These are phyloP conservation scores for Cyberlindnera euphorbiae DNA, from an alignment of 805 yeast species.

Conservation along the genomic window DNA sequence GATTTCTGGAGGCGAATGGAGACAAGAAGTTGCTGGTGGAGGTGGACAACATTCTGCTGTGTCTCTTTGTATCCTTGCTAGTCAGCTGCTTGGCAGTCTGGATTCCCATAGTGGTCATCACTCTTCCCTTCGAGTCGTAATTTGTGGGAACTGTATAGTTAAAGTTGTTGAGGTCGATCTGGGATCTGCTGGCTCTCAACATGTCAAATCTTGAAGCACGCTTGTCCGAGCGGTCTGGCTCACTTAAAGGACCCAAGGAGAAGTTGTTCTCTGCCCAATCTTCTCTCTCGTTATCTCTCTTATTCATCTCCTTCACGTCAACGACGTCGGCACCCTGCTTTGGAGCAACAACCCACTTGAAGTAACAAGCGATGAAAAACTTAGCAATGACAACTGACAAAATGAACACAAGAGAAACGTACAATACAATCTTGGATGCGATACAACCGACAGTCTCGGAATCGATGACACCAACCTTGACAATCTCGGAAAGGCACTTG, in stretches of 20 bases:
- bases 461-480: slow-evolving; percentile 86
- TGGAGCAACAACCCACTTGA: slow-evolving; percentile 76
- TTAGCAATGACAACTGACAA: slow-evolving; percentile 72
- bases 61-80: slow-evolving; percentile 10
- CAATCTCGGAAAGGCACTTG: slow-evolving; percentile 77
- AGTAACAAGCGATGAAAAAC: slow-evolving; percentile 83
- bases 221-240: slow-evolving; percentile 31
- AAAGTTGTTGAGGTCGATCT: slow-evolving; percentile 17
- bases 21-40: slow-evolving; percentile 11
- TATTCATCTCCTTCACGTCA: slow-evolving; percentile 54
- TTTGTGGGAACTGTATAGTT: slow-evolving; percentile 9
- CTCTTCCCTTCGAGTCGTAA: slow-evolving; percentile 22
- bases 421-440: slow-evolving; percentile 80
- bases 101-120: slow-evolving; percentile 56
- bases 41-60: slow-evolving; percentile 12
- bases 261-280: slow-evolving; percentile 75
- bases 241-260: slow-evolving; percentile 42
- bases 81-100: slow-evolving; percentile 40
- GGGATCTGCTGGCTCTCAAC: slow-evolving; percentile 33
- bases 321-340: slow-evolving; percentile 74
- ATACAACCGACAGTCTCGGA: slow-evolving; percentile 90
- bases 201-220: slow-evolving; percentile 29
- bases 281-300: slow-evolving; percentile 66
- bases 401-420: slow-evolving; percentile 78
- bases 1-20: slow-evolving; percentile 23